phyloP scores from a whole-genome alignment of 2,329 filamentous ascomycete genomes.

The Penicillium fuscoglaucum region DNA sequence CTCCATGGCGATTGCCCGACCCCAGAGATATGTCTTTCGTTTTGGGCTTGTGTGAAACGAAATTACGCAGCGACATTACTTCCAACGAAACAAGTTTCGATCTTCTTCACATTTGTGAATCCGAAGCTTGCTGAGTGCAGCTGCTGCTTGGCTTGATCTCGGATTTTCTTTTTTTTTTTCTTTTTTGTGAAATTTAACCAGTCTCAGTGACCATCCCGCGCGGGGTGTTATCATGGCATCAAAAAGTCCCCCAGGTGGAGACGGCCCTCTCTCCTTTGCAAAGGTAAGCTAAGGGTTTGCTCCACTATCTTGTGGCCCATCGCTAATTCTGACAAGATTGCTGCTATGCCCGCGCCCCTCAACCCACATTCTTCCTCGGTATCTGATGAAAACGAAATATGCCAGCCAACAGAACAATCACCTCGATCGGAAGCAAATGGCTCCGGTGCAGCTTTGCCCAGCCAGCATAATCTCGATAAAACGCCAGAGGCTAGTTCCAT shows the following conservation, averaged over 20 bases:
- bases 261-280: constrained; percentile 65
- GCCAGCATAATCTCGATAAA: constrained; percentile 20
- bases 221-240: constrained; percentile 35
- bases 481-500: constrained; percentile 18
- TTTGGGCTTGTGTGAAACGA: constrained; percentile 46
- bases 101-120: constrained; percentile 19
- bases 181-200: constrained; percentile 22
- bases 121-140: constrained; percentile 26
- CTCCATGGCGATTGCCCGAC: constrained; percentile 45
- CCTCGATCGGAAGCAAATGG: constrained; percentile 22
- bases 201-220: constrained; percentile 17
- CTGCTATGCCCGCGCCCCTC: constrained; percentile 43
- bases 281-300: constrained; percentile 56
- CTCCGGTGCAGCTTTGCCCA: constrained; percentile 20
- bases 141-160: constrained; percentile 13
- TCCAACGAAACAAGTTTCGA: constrained; percentile 34
- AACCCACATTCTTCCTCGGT: constrained; percentile 28
- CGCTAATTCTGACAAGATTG: constrained; percentile 39
- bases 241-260: constrained; percentile 30
- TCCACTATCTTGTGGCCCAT: background rate
- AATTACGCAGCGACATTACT: constrained; percentile 41
- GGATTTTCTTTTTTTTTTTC: constrained; percentile 18
- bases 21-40: constrained; percentile 48
- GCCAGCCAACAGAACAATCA: constrained; percentile 21
- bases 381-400: constrained; percentile 30